Base-by-base conservation (phyloP, 1,139 yeast genomes). In the Petasospora rhodanensis region DNA sequence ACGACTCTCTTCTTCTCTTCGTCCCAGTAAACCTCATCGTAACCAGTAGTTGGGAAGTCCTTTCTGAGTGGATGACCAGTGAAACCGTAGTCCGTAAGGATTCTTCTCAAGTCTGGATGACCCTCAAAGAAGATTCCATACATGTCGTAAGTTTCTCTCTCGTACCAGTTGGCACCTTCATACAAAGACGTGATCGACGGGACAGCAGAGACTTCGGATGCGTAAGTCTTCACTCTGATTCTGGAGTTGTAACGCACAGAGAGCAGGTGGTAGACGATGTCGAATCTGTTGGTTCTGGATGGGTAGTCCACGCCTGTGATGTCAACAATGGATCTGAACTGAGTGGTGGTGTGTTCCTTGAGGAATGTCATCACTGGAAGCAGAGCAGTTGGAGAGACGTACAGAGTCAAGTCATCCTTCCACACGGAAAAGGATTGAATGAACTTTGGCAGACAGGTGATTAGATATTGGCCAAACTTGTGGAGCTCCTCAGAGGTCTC, bases 41-140 rank as follows among this genome's bases (percentile, higher is more conserved):
- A 85, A 42, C 95, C 95, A 29, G 94, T 82, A 29, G 91, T 77
- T 50, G 95, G 95, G 82, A 85, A 85, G 61, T 85, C 95, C 62
- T 85, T 85, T 62, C 95, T 76, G 58, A 85, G 71, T 12, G 95
- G 95, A 57, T 85, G 93, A 35, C 95, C 95, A 61, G 83, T 94
- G 52, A 85, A 85, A 22, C 95, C 95, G 60, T 85, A 85, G 63
- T 85, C 95, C 34, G 95, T 85, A 78, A 85, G 73, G 57, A 85
- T 83, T 64, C 95, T 73, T 66, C 95, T 79, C 56, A 85, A 69
- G 61, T 85, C 95, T 9, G 95, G 95, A 59, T 85, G 95, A 42
- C 81, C 84, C 58, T 81, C 91, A 54, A 85, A 85, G 62, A 84
- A 84, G 43, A 85, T 74, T 30, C 95, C 95, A 56, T 73, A 84